phyloP scores from a whole-genome alignment of 148 eudicot genomes.

The Limonium bicolor region DNA sequence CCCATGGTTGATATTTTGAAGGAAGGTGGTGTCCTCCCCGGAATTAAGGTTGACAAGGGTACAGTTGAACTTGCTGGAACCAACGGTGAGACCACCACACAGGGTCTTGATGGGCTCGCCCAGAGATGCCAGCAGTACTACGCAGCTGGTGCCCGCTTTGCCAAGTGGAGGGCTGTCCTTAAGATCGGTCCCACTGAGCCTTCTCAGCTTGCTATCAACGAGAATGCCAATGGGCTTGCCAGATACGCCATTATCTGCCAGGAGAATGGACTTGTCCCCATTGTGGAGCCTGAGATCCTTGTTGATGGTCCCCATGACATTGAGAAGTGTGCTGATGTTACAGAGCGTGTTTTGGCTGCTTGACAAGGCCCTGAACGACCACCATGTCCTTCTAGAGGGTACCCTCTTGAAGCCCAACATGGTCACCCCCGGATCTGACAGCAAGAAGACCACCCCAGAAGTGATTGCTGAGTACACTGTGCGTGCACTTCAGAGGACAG shows the following conservation, averaged over 20 bases:
- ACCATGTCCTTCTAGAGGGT: conserved; percentile 91
- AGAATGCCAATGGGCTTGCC: conserved; percentile 82
- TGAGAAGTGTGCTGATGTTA: conserved; percentile 55
- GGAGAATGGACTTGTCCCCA: conserved; percentile 77
- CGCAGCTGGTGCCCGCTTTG: conserved; percentile 65
- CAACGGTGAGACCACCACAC: conserved; percentile 83
- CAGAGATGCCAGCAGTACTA: conserved; percentile 64
- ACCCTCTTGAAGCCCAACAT: conserved; percentile 85
- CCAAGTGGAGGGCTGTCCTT: conserved; percentile 83
- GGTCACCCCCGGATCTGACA: conserved; percentile 87
- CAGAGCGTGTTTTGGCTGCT: conserved; percentile 88
- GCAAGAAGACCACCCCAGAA: conserved; percentile 61
- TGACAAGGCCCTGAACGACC: conserved; percentile 87
- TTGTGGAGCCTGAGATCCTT: conserved; percentile 89
- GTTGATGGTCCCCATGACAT: conserved; percentile 84
- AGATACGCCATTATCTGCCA: conserved; percentile 92
- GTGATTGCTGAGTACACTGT: conserved; percentile 83
- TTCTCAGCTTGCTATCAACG: conserved; percentile 61
- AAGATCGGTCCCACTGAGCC: conserved; percentile 75
- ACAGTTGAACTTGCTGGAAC: conserved; percentile 78
- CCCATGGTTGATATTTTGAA: conserved; percentile 70
- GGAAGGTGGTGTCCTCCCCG: conserved; percentile 74
- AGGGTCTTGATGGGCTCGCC: conserved; percentile 72
- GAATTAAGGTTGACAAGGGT: conserved; percentile 95
- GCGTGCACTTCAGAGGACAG: conserved; percentile 66